A percentile compares a stretch with the other conserved stretches of the same genome.
phyloP scores from a whole-genome alignment of 2,329 filamentous ascomycete genomes.

The Botryotinia calthae region DNA sequence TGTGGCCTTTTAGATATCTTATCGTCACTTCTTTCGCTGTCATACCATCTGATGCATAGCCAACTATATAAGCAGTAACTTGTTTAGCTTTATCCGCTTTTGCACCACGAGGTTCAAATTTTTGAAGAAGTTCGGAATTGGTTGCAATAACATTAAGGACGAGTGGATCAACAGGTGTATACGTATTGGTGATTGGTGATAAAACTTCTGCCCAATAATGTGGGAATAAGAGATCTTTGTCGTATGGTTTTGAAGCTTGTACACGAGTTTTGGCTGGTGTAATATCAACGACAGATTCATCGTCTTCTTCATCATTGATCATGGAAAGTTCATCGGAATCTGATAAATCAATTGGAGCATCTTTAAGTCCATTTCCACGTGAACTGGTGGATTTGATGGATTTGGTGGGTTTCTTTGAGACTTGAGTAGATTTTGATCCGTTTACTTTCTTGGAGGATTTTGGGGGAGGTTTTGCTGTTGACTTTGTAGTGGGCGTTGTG shows the following conservation, averaged over 20 bases:
- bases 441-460: conserved; percentile 28
- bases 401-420: conserved; percentile 24
- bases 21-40: conserved; percentile 94
- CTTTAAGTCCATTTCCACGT: conserved; percentile 35
- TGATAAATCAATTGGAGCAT: conserved; percentile 44
- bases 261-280: conserved; percentile 29
- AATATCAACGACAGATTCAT: conserved; percentile 57
- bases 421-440: conserved; percentile 27
- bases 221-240: conserved; percentile 76
- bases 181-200: conserved; percentile 76
- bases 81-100: conserved; percentile 86
- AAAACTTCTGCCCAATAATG: conserved; percentile 92
- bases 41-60: conserved; percentile 74
- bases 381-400: conserved; percentile 24
- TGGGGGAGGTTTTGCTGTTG: conserved; percentile 14
- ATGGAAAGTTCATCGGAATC: conserved; percentile 52
- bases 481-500: conserved; percentile 15
- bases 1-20: conserved; percentile 78
- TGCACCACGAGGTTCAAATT: conserved; percentile 77
- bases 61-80: conserved; percentile 85
- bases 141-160: conserved; percentile 66
- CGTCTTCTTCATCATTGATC: conserved; percentile 47
- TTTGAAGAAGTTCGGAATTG: conserved; percentile 67
- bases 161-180: conserved; percentile 74
- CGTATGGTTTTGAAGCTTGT: conserved; percentile 52